Conservation (phyloP, 1,139 yeast species). For the Sugiyamaella xylanicola region DNA sequence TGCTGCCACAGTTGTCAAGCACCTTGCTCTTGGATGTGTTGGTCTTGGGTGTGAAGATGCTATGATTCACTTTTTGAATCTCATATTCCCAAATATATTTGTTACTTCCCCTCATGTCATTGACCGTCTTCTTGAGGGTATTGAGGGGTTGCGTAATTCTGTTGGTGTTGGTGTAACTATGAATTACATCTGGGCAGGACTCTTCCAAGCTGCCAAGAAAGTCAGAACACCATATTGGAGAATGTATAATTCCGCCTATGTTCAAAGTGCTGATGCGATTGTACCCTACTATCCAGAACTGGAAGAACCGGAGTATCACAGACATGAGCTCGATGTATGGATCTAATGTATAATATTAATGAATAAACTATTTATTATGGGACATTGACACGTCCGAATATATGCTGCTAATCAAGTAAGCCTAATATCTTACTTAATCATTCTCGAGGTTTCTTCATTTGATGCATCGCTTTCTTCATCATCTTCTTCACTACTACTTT, state of each 20-base stretch:
- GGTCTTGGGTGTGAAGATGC: constrained; percentile 79
- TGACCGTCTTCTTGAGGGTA: constrained; percentile 73
- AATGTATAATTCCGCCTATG: constrained; percentile 73
- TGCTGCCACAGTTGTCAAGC: constrained; percentile 85
- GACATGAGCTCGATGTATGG: constrained; percentile 49
- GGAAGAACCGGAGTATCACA: constrained; percentile 38
- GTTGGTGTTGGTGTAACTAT: constrained; percentile 75
- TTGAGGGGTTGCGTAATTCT: constrained; percentile 71
- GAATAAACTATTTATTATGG: constrained; percentile 3
- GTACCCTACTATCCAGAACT: constrained; percentile 81
- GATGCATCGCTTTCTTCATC: constrained; percentile 30
- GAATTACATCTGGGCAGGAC: constrained; percentile 83
- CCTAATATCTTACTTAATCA: constrained; percentile 11
- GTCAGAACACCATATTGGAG: constrained; percentile 89
- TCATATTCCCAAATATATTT: constrained; percentile 79
- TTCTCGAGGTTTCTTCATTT: constrained; percentile 24
- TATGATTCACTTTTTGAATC: constrained; percentile 70
- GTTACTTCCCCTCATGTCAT: constrained; percentile 97
- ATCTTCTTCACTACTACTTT: constrained; percentile 32
- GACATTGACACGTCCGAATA: too few relatives aligned
- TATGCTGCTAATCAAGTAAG: too few relatives aligned
- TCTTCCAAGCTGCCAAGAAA: constrained; percentile 90
- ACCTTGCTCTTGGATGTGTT: constrained; percentile 75
- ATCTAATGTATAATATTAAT: constrained; percentile 31
- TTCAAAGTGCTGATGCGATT: constrained; percentile 71